Evolutionary conservation across 164 flowering plant genomes (phyloP).

Genomic region (Santalum album): DNA sequence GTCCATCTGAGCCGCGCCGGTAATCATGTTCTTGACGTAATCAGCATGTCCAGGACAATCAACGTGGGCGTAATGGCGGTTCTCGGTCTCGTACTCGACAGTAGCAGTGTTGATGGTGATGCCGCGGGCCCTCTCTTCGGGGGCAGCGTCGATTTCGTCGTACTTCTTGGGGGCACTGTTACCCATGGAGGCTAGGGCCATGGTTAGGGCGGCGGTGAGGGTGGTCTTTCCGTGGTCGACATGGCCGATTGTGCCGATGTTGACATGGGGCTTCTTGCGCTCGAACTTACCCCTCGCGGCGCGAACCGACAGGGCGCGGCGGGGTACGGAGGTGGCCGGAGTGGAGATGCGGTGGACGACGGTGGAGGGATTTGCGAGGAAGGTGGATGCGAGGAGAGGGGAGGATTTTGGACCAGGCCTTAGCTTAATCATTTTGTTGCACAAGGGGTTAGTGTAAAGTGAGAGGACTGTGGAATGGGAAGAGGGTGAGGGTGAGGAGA

Average conservation of each 20-base stretch:
- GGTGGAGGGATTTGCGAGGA: constrained; percentile 15
- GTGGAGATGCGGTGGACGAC: constrained; percentile 7
- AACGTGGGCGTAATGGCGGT: constrained; percentile 62
- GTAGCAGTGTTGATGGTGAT: constrained; percentile 61
- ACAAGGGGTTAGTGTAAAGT: constrained; percentile 2
- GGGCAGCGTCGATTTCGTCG: constrained; percentile 67
- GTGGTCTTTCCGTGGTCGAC: constrained; percentile 72
- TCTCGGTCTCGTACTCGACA: constrained; percentile 61
- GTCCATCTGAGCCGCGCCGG: constrained; percentile 72
- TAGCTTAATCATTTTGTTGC: constrained; percentile 1
- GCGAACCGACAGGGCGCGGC: constrained; percentile 23
- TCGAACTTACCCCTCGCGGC: constrained; percentile 63
- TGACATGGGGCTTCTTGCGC: constrained; percentile 59
- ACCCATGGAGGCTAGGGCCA: constrained; percentile 48
- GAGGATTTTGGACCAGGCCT: constrained; percentile 4
- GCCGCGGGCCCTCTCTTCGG: constrained; percentile 51
- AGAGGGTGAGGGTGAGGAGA: constrained; percentile 7
- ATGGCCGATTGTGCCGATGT: constrained; percentile 65
- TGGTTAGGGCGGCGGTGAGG: constrained; percentile 58
- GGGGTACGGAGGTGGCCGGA: constrained; percentile 6
- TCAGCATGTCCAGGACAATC: constrained; percentile 73
- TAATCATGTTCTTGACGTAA: constrained; percentile 68
- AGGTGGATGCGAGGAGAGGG: constrained; percentile 10
- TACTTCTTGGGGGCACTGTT: constrained; percentile 49
- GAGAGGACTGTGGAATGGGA: constrained; percentile 3